phyloP scores from a whole-genome alignment of 768 basidiomycete genomes.

The Mrakia frigida region DNA sequence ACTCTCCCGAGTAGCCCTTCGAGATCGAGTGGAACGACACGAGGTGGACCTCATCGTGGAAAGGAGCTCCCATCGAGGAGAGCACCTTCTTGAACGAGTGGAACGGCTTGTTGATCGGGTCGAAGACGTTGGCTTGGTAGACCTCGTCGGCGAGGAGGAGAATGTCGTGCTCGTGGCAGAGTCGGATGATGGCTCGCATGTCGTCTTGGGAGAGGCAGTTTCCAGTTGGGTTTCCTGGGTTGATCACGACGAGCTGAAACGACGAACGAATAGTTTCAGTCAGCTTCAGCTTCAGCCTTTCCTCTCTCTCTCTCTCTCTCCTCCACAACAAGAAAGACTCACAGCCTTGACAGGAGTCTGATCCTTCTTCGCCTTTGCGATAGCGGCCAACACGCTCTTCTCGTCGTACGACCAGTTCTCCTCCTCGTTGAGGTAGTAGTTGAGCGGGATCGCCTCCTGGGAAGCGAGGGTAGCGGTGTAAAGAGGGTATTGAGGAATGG shows the following conservation, averaged over 20 bases:
- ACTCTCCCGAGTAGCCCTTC: constrained; percentile 93
- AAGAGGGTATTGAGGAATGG: constrained; percentile 96
- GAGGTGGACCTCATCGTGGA: constrained; percentile 52
- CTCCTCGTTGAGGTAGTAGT: constrained; percentile 82
- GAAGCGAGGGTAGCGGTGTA: constrained; percentile 94
- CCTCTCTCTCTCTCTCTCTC: background rate
- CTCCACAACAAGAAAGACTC: background rate
- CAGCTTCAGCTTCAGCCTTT: background rate
- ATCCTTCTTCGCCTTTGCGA: constrained; percentile 60
- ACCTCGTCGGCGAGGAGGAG: constrained; percentile 96
- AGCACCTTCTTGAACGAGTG: constrained; percentile 90
- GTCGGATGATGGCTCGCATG: constrained; percentile 66
- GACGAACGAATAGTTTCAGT: background rate
- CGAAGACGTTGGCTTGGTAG: constrained; percentile 92
- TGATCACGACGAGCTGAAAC: constrained; percentile 76
- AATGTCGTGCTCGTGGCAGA: constrained; percentile 78
- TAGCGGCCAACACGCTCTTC: constrained; percentile 58
- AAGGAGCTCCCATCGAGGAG: constrained; percentile 57
- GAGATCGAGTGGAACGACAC: constrained; percentile 97
- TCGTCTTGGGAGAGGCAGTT: constrained; percentile 66
- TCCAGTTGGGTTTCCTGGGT: constrained; percentile 97
- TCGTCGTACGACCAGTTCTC: constrained; percentile 77
- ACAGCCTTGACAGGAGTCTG: constrained; percentile 63
- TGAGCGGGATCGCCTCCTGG: constrained; percentile 68
- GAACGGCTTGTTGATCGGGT: constrained; percentile 61